Conservation (phyloP, 1,139 yeast species). For the Lodderomyces theae region DNA sequence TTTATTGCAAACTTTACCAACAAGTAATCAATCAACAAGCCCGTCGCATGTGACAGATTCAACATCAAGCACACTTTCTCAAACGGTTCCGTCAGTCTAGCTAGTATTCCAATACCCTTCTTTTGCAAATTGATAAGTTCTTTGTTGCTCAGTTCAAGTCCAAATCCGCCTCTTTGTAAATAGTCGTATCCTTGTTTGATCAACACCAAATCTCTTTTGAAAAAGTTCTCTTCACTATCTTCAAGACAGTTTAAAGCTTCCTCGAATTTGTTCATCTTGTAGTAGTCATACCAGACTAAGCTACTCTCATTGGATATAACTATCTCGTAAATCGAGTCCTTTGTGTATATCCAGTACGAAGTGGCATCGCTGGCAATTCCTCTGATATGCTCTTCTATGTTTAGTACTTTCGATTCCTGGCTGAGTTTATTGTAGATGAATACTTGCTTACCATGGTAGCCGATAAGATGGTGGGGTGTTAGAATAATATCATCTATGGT, state of each 20-base stretch:
- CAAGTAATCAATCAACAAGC: constrained; percentile 54
- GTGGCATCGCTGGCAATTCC: constrained; percentile 63
- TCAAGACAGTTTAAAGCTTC: constrained; percentile 58
- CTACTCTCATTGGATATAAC: constrained; percentile 65
- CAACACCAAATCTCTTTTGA: constrained; percentile 53
- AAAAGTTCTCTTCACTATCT: constrained; percentile 26
- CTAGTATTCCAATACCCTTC: constrained; percentile 63
- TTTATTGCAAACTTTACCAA: constrained; percentile 46
- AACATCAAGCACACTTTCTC: constrained; percentile 69
- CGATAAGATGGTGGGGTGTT: constrained; percentile 27
- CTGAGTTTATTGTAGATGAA: constrained; percentile 27
- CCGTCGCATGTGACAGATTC: constrained; percentile 24
- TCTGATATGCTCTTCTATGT: constrained; percentile 25
- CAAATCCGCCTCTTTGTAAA: constrained; percentile 45
- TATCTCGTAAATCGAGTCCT: constrained; percentile 39
- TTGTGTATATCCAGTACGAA: constrained; percentile 23
- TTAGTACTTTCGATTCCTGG: constrained; percentile 12
- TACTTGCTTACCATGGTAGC: constrained; percentile 17
- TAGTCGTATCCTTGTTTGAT: constrained; percentile 62
- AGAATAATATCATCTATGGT: constrained; percentile 16
- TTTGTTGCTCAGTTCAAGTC: constrained; percentile 21
- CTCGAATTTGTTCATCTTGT: constrained; percentile 60
- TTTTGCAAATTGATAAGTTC: constrained; percentile 27
- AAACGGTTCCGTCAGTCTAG: constrained; percentile 63
- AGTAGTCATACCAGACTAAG: constrained; percentile 74